Conservation (phyloP, 139 green algal genomes). For the Coccomyxa sp. region DNA sequence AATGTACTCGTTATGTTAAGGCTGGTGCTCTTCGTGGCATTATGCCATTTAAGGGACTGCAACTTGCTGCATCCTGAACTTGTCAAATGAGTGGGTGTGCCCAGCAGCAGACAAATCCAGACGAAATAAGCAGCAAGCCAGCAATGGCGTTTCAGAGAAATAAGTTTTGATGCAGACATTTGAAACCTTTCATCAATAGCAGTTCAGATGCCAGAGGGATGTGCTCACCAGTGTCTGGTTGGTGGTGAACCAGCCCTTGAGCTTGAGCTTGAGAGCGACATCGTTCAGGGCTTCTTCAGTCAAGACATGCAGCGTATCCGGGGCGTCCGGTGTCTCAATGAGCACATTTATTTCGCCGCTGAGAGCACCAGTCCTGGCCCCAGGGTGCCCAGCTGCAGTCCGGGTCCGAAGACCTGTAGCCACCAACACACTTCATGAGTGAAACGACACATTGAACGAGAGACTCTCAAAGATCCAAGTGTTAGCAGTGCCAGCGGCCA, state of each 20-base stretch:
- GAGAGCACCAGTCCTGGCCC: too few species aligned
- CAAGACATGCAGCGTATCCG: constrained; percentile 1
- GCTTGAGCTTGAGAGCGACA: constrained; percentile 7
- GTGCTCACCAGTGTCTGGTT: constrained; percentile 10
- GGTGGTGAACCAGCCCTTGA: constrained; percentile 15
- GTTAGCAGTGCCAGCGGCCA: too few species aligned
- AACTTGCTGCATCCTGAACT: neutral
- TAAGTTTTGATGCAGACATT: too few species aligned
- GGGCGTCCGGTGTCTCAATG: neutral
- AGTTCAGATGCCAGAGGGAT: neutral
- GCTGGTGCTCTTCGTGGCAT: neutral
- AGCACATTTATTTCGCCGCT: neutral
- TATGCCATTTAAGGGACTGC: neutral
- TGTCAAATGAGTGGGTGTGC: neutral
- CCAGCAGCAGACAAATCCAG: neutral
- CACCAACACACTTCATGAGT: too few species aligned
- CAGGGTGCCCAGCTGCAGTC: neutral
- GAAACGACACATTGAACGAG: too few species aligned
- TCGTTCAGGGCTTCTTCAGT: constrained; percentile 5
- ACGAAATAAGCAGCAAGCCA: neutral
- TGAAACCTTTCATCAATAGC: too few species aligned
- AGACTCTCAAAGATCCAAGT: too few species aligned
- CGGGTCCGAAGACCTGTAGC: neutral
- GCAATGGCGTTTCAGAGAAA: neutral
- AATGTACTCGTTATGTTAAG: neutral